Evolutionary conservation across 2,329 filamentous ascomycete genomes (phyloP), one percentile per base, ranked within the genome.

Genomic region (Talaromyces piceae): DNA sequence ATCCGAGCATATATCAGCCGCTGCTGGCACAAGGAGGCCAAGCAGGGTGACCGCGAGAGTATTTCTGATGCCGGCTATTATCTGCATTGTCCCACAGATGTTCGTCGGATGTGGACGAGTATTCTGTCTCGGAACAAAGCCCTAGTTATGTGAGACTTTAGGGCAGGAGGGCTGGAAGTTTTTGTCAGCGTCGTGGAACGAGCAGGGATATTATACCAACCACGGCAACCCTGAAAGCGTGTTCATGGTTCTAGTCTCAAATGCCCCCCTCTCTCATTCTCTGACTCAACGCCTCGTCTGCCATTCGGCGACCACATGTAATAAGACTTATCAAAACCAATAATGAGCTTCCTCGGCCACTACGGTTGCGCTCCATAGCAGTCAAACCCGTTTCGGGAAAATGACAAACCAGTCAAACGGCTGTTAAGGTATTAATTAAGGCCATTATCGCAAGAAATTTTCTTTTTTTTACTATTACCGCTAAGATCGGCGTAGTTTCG

Each of bases 1-100:
- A 2, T 59, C 63, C 11, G 64, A 64, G 57, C 72, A 75, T 9
- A 73, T 72, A 45, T 69, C 60, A 37, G 65, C 64, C 27, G 56
- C 49, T 33, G 55, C 58, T 13, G 59, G 41, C 5, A 58, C 57
- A 31, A 58, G 45, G 22, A 63, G 18, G 16, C 58, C 47, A n/a
- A 48, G 9, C n/a, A 52, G 54, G 16, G 27, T 16, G 9, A 52
- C 1, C 4, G 22, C 45, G 51, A 16, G 55, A 66, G 30, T 27
- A 18, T 27, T 43, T 11, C 22, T 43, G 23, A n/a, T 13, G 20
- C 7, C 28, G 7, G 28, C 28, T 7, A 3, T 13, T 13, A 6
- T n/a, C 1, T 23, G n/a, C 39, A 43, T 43, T 4, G 11, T 43
- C 12, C 20, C 39, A 43, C 18, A 3, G 22, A 43, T 9, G 0